These are phyloP conservation scores for Phascolomyces articulosus DNA, from an alignment of 371 early-diverging fungal species.

Conservation along the genomic window DNA sequence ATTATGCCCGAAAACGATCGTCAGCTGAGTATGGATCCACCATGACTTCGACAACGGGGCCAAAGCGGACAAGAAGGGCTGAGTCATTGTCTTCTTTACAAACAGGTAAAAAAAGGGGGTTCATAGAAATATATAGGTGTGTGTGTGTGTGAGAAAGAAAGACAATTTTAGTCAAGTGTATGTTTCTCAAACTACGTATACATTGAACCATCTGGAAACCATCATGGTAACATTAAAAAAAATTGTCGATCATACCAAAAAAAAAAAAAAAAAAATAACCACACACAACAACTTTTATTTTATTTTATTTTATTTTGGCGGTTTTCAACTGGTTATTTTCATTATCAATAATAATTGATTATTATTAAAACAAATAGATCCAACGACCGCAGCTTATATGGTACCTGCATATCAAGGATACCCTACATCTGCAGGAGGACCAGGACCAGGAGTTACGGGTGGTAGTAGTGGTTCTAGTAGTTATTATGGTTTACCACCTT, in stretches of 20 bases:
- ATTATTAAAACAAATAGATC: too few relatives aligned
- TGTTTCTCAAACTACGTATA: background rate
- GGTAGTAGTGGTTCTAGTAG: background rate
- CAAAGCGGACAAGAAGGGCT: conserved; percentile 9
- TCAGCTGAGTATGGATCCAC: conserved; percentile 20
- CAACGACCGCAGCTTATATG: conserved; percentile 1
- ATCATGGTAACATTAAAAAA: background rate
- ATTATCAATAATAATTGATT: too few relatives aligned
- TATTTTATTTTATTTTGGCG: too few relatives aligned
- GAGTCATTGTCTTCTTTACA: conserved; percentile 13
- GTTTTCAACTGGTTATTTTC: too few relatives aligned
- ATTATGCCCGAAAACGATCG: conserved; percentile 24
- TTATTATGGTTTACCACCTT: conserved; percentile 19
- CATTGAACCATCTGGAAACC: background rate
- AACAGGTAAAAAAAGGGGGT: background rate
- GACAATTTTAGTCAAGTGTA: background rate
- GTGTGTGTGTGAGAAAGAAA: too few relatives aligned
- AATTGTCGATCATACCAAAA: too few relatives aligned
- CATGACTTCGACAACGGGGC: background rate
- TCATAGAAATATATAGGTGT: too few relatives aligned
- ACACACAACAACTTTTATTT: too few relatives aligned
- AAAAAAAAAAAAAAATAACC: too few relatives aligned
- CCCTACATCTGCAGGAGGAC: background rate
- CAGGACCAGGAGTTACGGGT: too few relatives aligned
- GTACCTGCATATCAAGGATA: conserved; percentile 14